Percentiles rank a stretch among this genome's conserved stretches.
Conservation (phyloP, 2,329 filamentous ascomycete species). For the Huntiella moniliformis region DNA sequence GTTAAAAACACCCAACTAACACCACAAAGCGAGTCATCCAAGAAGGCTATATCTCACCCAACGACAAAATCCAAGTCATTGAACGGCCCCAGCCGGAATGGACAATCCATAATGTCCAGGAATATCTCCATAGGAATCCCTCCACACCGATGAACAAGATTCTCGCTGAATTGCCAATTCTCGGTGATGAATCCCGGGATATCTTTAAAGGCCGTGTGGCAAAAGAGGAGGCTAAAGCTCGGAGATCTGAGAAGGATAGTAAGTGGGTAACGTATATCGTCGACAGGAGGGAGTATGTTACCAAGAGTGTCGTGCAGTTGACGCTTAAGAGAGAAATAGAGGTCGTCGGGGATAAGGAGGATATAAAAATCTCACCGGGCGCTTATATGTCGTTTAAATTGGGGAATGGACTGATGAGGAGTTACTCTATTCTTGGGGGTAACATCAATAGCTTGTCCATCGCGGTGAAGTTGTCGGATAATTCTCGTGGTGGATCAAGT, state of each 20-base stretch:
- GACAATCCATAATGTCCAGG: constrained; percentile 44
- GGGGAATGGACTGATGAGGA: constrained; percentile 34
- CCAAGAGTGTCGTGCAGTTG: constrained; percentile 30
- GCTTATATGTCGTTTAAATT: constrained; percentile 39
- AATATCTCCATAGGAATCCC: constrained; percentile 38
- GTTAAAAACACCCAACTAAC: neutral
- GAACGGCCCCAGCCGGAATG: constrained; percentile 37
- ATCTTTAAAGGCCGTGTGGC: constrained; percentile 33
- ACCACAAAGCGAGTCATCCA: constrained; percentile 27
- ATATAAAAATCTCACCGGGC: constrained; percentile 20
- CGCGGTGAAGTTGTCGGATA: constrained; percentile 34
- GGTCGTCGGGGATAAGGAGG: constrained; percentile 11
- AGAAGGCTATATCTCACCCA: constrained; percentile 33
- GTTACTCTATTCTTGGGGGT: constrained; percentile 40
- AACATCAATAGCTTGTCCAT: constrained; percentile 32
- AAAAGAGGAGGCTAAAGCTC: constrained; percentile 21
- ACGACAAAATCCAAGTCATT: constrained; percentile 37
- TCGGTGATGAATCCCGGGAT: constrained; percentile 29
- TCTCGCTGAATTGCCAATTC: constrained; percentile 30
- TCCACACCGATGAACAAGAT: constrained; percentile 30
- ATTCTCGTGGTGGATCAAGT: constrained; percentile 40
- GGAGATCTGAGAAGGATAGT: constrained; percentile 16
- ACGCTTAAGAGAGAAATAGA: constrained; percentile 24
- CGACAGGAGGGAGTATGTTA: constrained; percentile 31
- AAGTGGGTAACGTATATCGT: constrained; percentile 29